These are phyloP conservation scores for Debaryomyces coudertii DNA, from an alignment of 1,139 yeast genomes.

Conservation along the genomic window DNA sequence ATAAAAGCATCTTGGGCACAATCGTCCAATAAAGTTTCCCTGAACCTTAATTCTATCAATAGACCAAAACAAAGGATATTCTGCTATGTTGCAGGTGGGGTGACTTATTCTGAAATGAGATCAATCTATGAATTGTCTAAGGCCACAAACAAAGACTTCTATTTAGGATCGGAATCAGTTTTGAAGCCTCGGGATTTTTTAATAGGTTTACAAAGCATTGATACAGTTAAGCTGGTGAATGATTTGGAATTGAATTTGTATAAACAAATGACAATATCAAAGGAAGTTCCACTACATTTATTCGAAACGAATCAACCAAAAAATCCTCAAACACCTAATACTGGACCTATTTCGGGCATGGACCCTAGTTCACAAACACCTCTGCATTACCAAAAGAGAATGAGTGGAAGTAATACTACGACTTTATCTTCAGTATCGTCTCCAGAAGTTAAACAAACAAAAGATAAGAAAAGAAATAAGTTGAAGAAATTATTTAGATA, in stretches of 20 bases:
- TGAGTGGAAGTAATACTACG: neutral
- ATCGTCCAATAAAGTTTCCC: slow-evolving; percentile 38
- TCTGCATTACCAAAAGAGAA: slow-evolving; percentile 14
- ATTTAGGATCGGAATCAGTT: slow-evolving; percentile 81
- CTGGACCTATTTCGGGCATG: neutral
- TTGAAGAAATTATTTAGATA: slow-evolving; percentile 15
- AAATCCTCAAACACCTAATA: slow-evolving; percentile 2
- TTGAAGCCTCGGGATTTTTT: slow-evolving; percentile 63
- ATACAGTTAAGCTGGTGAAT: slow-evolving; percentile 32
- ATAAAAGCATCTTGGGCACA: slow-evolving; percentile 86
- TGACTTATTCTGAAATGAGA: slow-evolving; percentile 80
- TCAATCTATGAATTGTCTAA: slow-evolving; percentile 72
- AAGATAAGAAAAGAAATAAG: slow-evolving; percentile 14
- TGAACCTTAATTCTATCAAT: slow-evolving; percentile 14
- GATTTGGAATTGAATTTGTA: slow-evolving; percentile 41
- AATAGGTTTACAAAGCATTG: slow-evolving; percentile 49
- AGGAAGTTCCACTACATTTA: slow-evolving; percentile 40
- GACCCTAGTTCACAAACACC: slow-evolving; percentile 8
- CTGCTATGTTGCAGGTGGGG: slow-evolving; percentile 87
- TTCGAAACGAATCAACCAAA: slow-evolving; percentile 24
- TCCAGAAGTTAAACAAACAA: slow-evolving; percentile 5
- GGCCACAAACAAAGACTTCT: slow-evolving; percentile 68
- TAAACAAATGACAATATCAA: slow-evolving; percentile 26
- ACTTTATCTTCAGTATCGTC: neutral
- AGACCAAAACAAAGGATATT: slow-evolving; percentile 72